Evolutionary conservation across 345 rosid species (phyloP), one percentile per base, ranked within the genome.

Genomic region (Populus ilicifolia): DNA sequence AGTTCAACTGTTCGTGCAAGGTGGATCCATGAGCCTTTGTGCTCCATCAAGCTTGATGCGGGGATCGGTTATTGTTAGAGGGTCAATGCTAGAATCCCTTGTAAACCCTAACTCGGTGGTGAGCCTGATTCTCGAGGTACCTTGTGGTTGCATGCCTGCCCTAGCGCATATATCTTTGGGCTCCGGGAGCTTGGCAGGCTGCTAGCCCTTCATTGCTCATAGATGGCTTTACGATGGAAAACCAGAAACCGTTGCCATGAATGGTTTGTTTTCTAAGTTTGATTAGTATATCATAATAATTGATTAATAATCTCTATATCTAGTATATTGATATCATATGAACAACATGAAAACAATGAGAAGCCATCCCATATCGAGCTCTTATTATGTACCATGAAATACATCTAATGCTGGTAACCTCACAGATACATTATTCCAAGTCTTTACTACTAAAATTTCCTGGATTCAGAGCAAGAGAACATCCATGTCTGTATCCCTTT

Each of bases 371-470:
- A n/a, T 16, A n/a, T 2, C 54, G 20, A 80, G 20, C 70, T 35
- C 63, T 80, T 80, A 80, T 72, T 68, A 20, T 43, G 59, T n/a
- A 50, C 20, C 2, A 39, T 3, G 11, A 76, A 63, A 56, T 44
- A 16, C 74, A 44, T 30, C 41, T 46, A 33, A 44, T 23, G 62
- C 63, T 12, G 33, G 59, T 69, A 54, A 29, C 36, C 20, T 44
- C 52, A 29, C 68, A 75, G 48, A 23, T 23, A 30, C 29, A 72
- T 41, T 72, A 43, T 62, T 44, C 63, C 46, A 8, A 20, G 17
- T 23, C 35, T n/a, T n/a, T n/a, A 29, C 36, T 50, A 43, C 7
- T 27, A 70, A 50, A 48, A 50, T 50, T 71, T 30, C 64, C 25
- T 52, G 36, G 63, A 71, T 20, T 18, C 2, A 30, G 43, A 4